phyloP scores from a whole-genome alignment of 2,329 filamentous ascomycete genomes.

The Zymoseptoria brevis region DNA sequence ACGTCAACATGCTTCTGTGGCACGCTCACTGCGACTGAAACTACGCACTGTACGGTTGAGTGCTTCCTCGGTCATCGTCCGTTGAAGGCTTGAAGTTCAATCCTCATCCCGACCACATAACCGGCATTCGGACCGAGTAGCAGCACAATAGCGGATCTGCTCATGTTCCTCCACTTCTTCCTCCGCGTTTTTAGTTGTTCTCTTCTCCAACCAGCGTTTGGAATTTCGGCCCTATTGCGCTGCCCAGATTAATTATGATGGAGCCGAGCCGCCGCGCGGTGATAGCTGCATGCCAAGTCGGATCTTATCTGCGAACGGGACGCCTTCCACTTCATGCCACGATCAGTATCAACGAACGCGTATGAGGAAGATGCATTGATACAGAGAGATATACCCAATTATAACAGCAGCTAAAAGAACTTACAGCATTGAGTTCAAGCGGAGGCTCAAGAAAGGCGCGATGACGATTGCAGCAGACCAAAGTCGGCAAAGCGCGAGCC shows the following conservation, averaged over 20 bases:
- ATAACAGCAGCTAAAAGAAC: background rate
- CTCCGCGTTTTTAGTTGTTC: background rate
- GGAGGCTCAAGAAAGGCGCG: background rate
- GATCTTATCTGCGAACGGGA: background rate
- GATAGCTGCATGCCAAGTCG: background rate
- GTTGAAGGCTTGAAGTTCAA: too few relatives aligned
- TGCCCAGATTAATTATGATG: background rate
- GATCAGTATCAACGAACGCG: background rate
- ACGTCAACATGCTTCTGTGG: too few relatives aligned
- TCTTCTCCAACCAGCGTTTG: background rate
- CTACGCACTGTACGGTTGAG: too few relatives aligned
- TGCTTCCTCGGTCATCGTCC: too few relatives aligned
- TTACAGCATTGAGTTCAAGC: background rate
- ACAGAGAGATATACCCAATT: background rate
- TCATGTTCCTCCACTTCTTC: background rate
- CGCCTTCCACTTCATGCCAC: background rate
- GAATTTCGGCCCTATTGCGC: background rate
- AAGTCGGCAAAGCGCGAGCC: background rate
- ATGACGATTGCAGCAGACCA: background rate
- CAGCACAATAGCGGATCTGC: background rate
- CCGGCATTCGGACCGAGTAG: background rate
- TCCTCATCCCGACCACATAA: background rate
- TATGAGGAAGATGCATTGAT: background rate
- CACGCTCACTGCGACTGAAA: too few relatives aligned
- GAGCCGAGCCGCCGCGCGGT: background rate